phyloP scores from a whole-genome alignment of 495 filamentous ascomycete species.

The Trichoderma gamsii region DNA sequence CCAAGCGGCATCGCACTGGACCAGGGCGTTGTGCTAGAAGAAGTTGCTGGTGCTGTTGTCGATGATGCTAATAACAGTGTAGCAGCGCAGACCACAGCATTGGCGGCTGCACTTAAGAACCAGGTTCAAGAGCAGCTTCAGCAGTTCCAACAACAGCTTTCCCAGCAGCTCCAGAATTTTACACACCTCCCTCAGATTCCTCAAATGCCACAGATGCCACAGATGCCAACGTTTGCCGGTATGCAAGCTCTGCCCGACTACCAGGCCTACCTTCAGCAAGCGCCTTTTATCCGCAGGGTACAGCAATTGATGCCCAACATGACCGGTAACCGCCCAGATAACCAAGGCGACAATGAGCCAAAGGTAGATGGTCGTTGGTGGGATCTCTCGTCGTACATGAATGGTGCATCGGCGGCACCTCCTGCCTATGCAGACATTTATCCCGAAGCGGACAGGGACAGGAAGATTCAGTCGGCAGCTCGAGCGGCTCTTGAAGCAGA shows the following conservation, averaged over 20 bases:
- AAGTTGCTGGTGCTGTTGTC: conserved; percentile 17
- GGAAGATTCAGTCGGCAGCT: conserved; percentile 49
- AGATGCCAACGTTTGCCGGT: conserved; percentile 36
- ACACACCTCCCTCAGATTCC: conserved; percentile 33
- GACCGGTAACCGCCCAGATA: conserved; percentile 34
- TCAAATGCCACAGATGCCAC: conserved; percentile 52
- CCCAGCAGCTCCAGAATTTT: conserved; percentile 33
- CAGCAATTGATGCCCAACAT: conserved; percentile 65
- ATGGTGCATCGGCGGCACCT: conserved; percentile 37
- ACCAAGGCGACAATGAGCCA: conserved; percentile 27
- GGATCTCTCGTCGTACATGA: conserved; percentile 50
- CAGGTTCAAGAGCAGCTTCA: conserved; percentile 73
- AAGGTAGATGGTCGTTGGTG: conserved; percentile 60
- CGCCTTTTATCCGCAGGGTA: conserved; percentile 62
- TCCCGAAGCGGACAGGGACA: conserved; percentile 47
- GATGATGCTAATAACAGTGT: conserved; percentile 30
- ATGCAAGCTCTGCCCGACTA: conserved; percentile 65
- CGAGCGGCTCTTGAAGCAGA: conserved; percentile 59
- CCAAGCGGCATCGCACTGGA: conserved; percentile 24
- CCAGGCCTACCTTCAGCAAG: conserved; percentile 51
- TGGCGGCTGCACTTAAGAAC: conserved; percentile 68
- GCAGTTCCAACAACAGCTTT: conserved; percentile 66
- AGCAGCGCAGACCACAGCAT: conserved; percentile 51
- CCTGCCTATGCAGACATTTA: conserved; percentile 81
- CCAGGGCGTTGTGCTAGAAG: conserved; percentile 24